A percentile compares a stretch with the other conserved stretches of the same genome.
phyloP scores from a whole-genome alignment of 2,329 filamentous ascomycete species.

The Neonectria coccinea region DNA sequence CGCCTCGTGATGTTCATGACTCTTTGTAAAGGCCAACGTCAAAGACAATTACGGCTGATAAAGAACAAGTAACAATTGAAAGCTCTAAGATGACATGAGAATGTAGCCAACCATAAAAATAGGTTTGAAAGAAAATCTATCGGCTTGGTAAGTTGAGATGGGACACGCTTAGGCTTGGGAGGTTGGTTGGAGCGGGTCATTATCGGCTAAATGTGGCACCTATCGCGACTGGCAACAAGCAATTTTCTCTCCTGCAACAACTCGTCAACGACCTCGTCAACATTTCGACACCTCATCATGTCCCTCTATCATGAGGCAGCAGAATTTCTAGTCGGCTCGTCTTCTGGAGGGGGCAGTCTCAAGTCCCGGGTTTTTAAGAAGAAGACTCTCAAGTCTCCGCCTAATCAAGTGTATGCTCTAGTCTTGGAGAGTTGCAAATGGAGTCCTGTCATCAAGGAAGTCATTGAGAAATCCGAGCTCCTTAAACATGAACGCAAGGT shows the following conservation, averaged over 20 bases:
- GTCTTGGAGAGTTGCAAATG: conserved; percentile 91
- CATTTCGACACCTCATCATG: conserved; percentile 65
- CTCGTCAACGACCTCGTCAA: conserved; percentile 9
- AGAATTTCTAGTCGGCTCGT: conserved; percentile 72
- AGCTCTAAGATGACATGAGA: neutral
- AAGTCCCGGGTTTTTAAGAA: conserved; percentile 86
- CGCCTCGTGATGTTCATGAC: neutral
- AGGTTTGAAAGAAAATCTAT: neutral
- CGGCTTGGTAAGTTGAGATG: neutral
- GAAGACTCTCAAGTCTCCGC: conserved; percentile 79
- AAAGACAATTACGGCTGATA: neutral
- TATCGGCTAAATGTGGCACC: conserved; percentile 28
- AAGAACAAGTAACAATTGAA: neutral
- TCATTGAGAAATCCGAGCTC: conserved; percentile 84
- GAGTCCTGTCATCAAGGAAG: conserved; percentile 85
- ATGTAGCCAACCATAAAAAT: neutral
- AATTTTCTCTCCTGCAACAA: conserved; percentile 34
- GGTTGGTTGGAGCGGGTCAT: conserved; percentile 29
- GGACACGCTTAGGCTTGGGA: neutral
- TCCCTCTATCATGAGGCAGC: conserved; percentile 96
- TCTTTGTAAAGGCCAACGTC: neutral
- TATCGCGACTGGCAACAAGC: conserved; percentile 15
- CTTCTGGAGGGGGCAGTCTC: conserved; percentile 75
- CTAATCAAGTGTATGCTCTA: conserved; percentile 87
- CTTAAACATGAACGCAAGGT: conserved; percentile 89